Conservation (phyloP, 805 yeast genomes). For the Wilhelminamyces savonicus region DNA sequence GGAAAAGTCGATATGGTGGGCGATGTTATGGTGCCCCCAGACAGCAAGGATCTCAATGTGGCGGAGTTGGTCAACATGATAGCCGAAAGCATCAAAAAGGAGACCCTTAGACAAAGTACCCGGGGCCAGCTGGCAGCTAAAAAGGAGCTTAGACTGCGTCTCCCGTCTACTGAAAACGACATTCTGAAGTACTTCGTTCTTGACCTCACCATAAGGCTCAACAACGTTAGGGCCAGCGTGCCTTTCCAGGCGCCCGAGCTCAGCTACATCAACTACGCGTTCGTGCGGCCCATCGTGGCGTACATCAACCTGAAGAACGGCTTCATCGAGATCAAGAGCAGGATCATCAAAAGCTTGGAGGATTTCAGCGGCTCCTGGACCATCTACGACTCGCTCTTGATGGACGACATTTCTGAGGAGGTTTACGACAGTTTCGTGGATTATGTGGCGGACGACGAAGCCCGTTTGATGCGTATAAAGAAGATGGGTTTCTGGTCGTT, state of each 20-base stretch:
- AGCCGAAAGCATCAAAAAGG: slow-evolving; percentile 41
- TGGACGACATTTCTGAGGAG: slow-evolving; percentile 86
- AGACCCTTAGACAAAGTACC: slow-evolving; percentile 38
- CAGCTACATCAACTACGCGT: slow-evolving; percentile 86
- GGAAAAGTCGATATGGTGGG: slow-evolving; percentile 94
- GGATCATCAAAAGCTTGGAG: slow-evolving; percentile 66
- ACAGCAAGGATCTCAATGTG: slow-evolving; percentile 42
- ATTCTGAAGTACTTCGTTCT: slow-evolving; percentile 59
- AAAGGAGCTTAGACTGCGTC: slow-evolving; percentile 10
- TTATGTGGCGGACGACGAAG: slow-evolving; percentile 84
- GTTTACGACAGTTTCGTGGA: slow-evolving; percentile 87
- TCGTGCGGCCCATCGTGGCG: slow-evolving; percentile 91
- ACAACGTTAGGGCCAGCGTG: slow-evolving; percentile 81
- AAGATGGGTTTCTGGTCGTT: slow-evolving; percentile 92
- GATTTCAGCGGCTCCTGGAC: slow-evolving; percentile 99
- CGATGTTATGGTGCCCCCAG: slow-evolving; percentile 76
- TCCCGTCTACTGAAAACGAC: slow-evolving; percentile 24
- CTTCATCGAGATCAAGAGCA: slow-evolving; percentile 79
- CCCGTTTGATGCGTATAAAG: slow-evolving; percentile 60
- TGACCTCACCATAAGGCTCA: slow-evolving; percentile 72
- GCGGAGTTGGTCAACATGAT: slow-evolving; percentile 45
- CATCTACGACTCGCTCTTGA: slow-evolving; percentile 77
- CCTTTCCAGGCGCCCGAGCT: slow-evolving; percentile 85
- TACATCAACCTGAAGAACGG: slow-evolving; percentile 89
- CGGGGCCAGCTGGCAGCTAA: slow-evolving; percentile 19